Percentiles rank a stretch among this genome's conserved stretches.
These are phyloP conservation scores for Biscutella laevigata DNA, from an alignment of 441 rosid genomes.

Conservation along the genomic window DNA sequence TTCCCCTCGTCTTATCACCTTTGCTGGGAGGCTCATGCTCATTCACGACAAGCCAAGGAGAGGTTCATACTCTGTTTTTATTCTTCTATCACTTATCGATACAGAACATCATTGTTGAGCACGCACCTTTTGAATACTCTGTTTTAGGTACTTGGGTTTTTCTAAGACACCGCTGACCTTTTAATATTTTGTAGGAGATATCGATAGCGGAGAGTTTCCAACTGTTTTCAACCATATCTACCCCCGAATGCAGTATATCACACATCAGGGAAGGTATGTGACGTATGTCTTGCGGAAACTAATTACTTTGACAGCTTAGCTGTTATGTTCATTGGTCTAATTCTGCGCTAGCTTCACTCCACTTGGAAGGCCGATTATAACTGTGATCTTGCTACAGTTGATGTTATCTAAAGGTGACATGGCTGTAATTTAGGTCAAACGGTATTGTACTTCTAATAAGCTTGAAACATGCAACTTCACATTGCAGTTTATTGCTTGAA, in stretches of 20 bases:
- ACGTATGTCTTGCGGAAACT: slow-evolving; percentile 25
- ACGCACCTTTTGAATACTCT: not conserved
- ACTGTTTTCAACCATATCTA: slow-evolving; percentile 78
- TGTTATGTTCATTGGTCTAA: slow-evolving; percentile 4
- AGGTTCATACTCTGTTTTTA: slow-evolving; percentile 38
- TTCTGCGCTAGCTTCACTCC: not conserved
- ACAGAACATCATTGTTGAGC: not conserved
- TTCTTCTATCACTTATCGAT: not conserved
- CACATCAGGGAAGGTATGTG: slow-evolving; percentile 36
- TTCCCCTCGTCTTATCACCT: slow-evolving; percentile 72
- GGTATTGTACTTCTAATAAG: not conserved
- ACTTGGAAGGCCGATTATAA: not conserved
- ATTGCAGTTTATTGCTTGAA: slow-evolving; percentile 7
- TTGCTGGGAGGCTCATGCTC: slow-evolving; percentile 72
- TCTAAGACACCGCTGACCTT: slow-evolving; percentile 5
- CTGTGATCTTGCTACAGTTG: not conserved
- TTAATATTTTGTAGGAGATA: slow-evolving; percentile 56
- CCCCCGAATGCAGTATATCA: slow-evolving; percentile 45
- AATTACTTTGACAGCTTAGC: slow-evolving; percentile 10
- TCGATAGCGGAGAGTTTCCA: slow-evolving; percentile 73
- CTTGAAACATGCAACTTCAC: slow-evolving; percentile 10
- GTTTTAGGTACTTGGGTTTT: slow-evolving; percentile 2
- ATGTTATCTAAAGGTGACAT: slow-evolving; percentile 8
- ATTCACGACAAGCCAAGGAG: slow-evolving; percentile 67
- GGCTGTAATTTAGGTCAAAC: not conserved